A percentile compares a stretch with the other conserved stretches of the same genome.
Evolutionary conservation across 129 eudicot species (phyloP).

Genomic region (Smallanthus sonchifolius): DNA sequence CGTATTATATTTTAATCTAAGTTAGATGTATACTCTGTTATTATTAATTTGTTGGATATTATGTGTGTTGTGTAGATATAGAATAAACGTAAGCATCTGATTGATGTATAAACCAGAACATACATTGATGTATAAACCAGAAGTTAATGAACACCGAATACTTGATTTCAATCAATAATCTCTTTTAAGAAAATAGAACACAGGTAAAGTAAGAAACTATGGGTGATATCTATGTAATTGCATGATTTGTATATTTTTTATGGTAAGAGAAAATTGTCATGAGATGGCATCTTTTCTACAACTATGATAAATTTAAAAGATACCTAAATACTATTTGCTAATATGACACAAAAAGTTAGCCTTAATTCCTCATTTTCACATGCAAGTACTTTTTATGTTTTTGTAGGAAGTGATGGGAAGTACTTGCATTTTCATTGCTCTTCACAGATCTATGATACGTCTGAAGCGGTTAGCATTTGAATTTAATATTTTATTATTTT

Average conservation of each 20-base stretch:
- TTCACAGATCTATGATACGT: conserved; percentile 84
- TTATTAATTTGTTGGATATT: background rate
- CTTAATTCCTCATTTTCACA: background rate
- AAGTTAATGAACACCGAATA: background rate
- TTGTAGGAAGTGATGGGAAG: conserved; percentile 89
- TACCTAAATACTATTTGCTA: background rate
- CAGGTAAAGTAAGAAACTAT: background rate
- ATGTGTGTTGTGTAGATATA: background rate
- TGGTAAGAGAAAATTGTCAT: background rate
- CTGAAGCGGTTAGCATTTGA: conserved; percentile 66
- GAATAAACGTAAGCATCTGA: background rate
- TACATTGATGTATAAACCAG: background rate
- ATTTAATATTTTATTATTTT: background rate
- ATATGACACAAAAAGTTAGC: background rate
- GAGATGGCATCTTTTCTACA: background rate
- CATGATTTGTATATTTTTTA: background rate
- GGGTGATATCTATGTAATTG: background rate
- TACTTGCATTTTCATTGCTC: conserved; percentile 79
- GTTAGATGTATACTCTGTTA: background rate
- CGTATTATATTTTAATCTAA: background rate
- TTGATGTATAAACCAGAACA: conserved; percentile 1
- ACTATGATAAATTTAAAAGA: background rate
- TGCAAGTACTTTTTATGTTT: background rate
- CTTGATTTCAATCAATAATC: background rate
- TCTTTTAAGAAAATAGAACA: background rate